Base-by-base conservation (phyloP, 768 basidiomycete species). In the Tricholoma terreum region DNA sequence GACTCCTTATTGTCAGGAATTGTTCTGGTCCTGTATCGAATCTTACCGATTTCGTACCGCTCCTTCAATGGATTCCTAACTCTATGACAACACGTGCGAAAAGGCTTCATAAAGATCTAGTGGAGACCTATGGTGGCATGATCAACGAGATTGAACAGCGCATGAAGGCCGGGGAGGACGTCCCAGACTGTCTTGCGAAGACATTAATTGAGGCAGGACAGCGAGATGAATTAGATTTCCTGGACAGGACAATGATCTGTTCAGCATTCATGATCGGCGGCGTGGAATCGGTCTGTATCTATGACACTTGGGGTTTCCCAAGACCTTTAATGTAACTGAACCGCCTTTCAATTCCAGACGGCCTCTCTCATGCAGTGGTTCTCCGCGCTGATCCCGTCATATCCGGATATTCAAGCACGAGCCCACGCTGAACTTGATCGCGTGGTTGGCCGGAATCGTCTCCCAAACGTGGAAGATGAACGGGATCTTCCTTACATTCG, bases 131-230 rank as follows among this genome's bases (percentile, higher is more conserved):
- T 59, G 75, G 77, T 2, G 69, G 69, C 2, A 71, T 79, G 65
- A 70, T 80, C 49, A 65, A 65, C 12, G 67, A 73, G 4, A 70
- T 79, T 8, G 71, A 77, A 57, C 60, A 55, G 11, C 71, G 68
- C 21, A 64, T 80, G 52, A 62, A 75, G 21, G 50, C 58, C 10
- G 77, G 75, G 12, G 76, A 75, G 17, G 34, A 64, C 7, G 71
- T 80, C 8, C 75, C 78, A n/a, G 74, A 79, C 50, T 80, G 78
- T 57, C 59, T 80, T 4, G 77, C 68, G 0, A 80, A 77, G 54
- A 73, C 69, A 15, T 58, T 79, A 54, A 56, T 80, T 1, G 38
- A 68, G n/a, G 55, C 60, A 27, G 66, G 63, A 54, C 65, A 73
- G 17, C 67, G 74, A 50, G 75, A 78, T 42, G 54, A 64, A 7